These are phyloP conservation scores for Pichia heedii DNA, from an alignment of 805 yeast species.

Conservation along the genomic window DNA sequence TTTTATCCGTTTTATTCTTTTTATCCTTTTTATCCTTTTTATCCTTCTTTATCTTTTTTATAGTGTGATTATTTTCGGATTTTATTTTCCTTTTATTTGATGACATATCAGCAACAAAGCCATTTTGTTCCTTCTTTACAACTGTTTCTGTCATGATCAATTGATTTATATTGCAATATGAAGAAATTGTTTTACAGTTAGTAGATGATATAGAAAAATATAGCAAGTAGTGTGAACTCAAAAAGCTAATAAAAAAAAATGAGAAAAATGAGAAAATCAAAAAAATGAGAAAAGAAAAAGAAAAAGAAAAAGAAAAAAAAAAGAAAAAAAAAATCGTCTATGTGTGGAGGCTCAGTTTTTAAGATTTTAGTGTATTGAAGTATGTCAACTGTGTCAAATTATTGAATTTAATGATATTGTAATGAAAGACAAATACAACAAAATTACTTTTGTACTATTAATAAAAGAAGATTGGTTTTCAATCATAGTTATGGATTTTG, in stretches of 20 bases:
- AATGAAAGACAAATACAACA: too few relatives aligned
- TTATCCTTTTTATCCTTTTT: neutral
- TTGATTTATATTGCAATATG: too few relatives aligned
- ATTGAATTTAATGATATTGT: too few relatives aligned
- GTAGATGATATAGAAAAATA: neutral
- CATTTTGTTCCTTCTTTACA: neutral
- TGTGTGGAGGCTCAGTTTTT: neutral
- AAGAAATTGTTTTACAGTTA: too few relatives aligned
- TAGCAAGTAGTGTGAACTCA: neutral
- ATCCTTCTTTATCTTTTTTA: neutral
- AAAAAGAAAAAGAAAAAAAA: too few relatives aligned
- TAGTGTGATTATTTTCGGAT: neutral
- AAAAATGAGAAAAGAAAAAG: too few relatives aligned
- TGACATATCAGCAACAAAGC: neutral
- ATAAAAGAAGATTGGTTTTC: too few relatives aligned
- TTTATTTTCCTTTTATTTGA: neutral
- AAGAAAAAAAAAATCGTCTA: neutral
- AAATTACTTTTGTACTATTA: too few relatives aligned
- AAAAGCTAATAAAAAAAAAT: neutral
- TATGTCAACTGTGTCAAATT: too few relatives aligned
- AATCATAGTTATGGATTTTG: too few relatives aligned
- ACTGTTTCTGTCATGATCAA: neutral
- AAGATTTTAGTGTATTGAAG: too few relatives aligned
- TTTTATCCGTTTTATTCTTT: neutral
- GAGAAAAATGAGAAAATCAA: neutral